Conservation (phyloP, 2,329 filamentous ascomycete species). For the Colletotrichum scovillei region DNA sequence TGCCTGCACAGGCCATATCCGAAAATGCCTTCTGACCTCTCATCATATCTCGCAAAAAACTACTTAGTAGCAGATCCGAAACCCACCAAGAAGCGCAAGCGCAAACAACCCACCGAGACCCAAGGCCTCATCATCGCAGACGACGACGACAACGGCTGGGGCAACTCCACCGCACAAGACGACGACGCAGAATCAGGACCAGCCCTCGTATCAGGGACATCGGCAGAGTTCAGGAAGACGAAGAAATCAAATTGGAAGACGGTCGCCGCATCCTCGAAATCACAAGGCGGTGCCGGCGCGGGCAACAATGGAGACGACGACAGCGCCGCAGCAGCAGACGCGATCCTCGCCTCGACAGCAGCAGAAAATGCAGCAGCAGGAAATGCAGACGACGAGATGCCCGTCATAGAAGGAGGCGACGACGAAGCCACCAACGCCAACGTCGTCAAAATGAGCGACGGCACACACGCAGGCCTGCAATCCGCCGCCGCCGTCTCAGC, state of each 20-base stretch:
- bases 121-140: conserved; percentile 73
- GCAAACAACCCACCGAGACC: conserved; percentile 59
- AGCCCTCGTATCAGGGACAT: conserved; percentile 61
- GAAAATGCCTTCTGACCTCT: conserved; percentile 70
- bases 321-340: conserved; percentile 77
- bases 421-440: conserved; percentile 47
- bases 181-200: conserved; percentile 66
- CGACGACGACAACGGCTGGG: conserved; percentile 70
- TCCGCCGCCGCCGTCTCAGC: conserved; percentile 81
- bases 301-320: conserved; percentile 53
- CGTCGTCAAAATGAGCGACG: conserved; percentile 82
- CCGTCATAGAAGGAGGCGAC: conserved; percentile 54
- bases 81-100: conserved; percentile 71
- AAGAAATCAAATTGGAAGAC: conserved; percentile 87
- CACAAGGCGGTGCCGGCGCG: conserved; percentile 42
- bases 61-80: conserved; percentile 77
- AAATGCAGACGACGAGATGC: conserved; percentile 61
- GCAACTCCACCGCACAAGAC: conserved; percentile 45
- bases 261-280: conserved; percentile 56
- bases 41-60: conserved; percentile 89
- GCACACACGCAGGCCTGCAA: conserved; percentile 88
- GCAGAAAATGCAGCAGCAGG: conserved; percentile 70
- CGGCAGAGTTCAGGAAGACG: conserved; percentile 75
- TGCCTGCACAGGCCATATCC: not conserved
- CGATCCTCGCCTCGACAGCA: conserved; percentile 79